Evolutionary conservation across 345 rosid species (phyloP).

Genomic region (Microthlaspi erraticum): DNA sequence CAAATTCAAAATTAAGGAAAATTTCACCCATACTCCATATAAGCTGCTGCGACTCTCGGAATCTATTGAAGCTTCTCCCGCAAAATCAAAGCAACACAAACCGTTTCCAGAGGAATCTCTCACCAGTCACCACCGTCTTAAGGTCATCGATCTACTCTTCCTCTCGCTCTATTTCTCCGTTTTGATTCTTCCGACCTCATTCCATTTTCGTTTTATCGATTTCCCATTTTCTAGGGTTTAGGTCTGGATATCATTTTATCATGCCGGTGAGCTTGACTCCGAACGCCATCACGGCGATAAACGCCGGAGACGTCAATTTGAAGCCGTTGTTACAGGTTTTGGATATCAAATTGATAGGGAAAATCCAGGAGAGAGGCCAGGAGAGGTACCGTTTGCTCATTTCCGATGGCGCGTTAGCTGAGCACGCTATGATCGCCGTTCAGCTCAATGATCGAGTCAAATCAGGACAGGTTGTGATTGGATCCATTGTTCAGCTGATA

Average conservation of each 20-base stretch:
- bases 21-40: no score
- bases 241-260: background rate
- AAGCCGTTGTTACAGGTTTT: constrained; percentile 83
- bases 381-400: constrained; percentile 67
- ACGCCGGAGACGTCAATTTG: constrained; percentile 73
- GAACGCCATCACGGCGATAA: constrained; percentile 68
- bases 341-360: constrained; percentile 67
- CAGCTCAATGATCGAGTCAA: constrained; percentile 81
- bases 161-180: background rate
- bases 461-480: constrained; percentile 60
- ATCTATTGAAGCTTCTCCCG: no score
- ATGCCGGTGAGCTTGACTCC: constrained; percentile 83
- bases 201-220: background rate
- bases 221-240: constrained; percentile 35
- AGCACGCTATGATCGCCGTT: constrained; percentile 83
- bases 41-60: no score
- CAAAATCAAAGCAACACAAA: no score
- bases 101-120: background rate
- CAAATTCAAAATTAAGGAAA: no score
- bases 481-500: constrained; percentile 82
- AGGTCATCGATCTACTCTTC: background rate
- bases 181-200: background rate
- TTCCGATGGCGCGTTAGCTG: constrained; percentile 68
- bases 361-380: constrained; percentile 55
- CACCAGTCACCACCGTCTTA: background rate